Evolutionary conservation across 345 rosid genomes (phyloP).

Genomic region (Raphanus sativus): DNA sequence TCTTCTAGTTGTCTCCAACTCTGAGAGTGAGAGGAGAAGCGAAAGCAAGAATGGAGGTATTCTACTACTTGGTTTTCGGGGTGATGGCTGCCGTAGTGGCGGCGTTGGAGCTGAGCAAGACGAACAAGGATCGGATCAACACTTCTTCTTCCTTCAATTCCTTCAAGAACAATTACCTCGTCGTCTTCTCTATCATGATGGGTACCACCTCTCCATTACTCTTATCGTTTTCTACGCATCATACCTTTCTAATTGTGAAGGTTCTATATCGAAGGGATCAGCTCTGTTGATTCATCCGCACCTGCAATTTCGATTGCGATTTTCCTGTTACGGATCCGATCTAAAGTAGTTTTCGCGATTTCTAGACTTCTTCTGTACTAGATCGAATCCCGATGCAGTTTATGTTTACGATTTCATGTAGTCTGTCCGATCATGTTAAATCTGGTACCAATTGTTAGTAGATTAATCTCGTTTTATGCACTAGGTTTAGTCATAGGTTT

Average conservation of each 20-base stretch:
- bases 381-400: neutral
- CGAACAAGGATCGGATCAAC: constrained; percentile 67
- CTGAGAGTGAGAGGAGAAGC: neutral
- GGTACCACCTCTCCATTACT: constrained; percentile 46
- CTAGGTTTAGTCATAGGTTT: neutral
- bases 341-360: neutral
- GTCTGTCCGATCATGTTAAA: neutral
- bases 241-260: constrained; percentile 2
- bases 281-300: constrained; percentile 5
- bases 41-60: constrained; percentile 57
- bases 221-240: neutral
- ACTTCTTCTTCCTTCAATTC: constrained; percentile 75
- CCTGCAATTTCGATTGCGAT: neutral
- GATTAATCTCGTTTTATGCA: neutral
- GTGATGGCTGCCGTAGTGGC: constrained; percentile 65
- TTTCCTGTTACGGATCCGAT: constrained; percentile 7
- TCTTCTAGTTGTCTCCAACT: neutral
- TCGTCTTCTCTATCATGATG: constrained; percentile 95
- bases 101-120: constrained; percentile 68
- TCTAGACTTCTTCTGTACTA: neutral
- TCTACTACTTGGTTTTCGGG: constrained; percentile 68
- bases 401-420: neutral
- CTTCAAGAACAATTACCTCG: constrained; percentile 84
- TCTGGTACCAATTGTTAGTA: neutral
- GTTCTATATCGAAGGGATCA: constrained; percentile 6